Conservation (phyloP, 169 alveolate species). For the Cytauxzoon felis region DNA sequence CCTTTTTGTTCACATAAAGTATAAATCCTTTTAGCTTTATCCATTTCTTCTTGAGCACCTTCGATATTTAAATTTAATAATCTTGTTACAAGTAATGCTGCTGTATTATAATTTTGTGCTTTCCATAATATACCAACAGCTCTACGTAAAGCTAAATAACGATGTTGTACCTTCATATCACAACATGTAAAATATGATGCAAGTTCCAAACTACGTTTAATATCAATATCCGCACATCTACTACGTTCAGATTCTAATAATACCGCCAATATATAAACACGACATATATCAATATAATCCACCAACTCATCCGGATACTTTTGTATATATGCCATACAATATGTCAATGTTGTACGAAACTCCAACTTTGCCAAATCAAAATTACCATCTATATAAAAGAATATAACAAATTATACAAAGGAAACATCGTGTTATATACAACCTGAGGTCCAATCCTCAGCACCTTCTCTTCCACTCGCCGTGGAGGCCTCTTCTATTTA, state of each 20-base stretch:
- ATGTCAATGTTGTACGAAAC: background rate
- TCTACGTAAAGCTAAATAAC: constrained; percentile 76
- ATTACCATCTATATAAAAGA: too few species aligned
- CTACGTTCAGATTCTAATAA: constrained; percentile 68
- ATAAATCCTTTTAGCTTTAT: constrained; percentile 53
- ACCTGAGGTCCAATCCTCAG: background rate
- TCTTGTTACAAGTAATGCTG: constrained; percentile 68
- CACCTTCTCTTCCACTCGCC: background rate
- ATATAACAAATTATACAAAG: too few species aligned
- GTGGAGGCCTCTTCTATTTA: too few species aligned
- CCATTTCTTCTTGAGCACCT: constrained; percentile 61
- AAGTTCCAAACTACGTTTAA: constrained; percentile 72
- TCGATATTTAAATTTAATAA: constrained; percentile 47
- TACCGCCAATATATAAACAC: constrained; percentile 67
- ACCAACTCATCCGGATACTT: background rate
- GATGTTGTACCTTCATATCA: constrained; percentile 72
- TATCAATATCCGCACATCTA: constrained; percentile 45
- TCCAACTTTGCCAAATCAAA: background rate
- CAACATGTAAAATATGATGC: constrained; percentile 81
- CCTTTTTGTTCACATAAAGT: constrained; percentile 56
- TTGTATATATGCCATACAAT: background rate
- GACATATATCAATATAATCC: constrained; percentile 34
- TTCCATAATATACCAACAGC: constrained; percentile 86
- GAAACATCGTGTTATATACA: background rate
- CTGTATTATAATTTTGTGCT: constrained; percentile 78